phyloP scores from a whole-genome alignment of 1,139 yeast genomes.

The Candida sojae region DNA sequence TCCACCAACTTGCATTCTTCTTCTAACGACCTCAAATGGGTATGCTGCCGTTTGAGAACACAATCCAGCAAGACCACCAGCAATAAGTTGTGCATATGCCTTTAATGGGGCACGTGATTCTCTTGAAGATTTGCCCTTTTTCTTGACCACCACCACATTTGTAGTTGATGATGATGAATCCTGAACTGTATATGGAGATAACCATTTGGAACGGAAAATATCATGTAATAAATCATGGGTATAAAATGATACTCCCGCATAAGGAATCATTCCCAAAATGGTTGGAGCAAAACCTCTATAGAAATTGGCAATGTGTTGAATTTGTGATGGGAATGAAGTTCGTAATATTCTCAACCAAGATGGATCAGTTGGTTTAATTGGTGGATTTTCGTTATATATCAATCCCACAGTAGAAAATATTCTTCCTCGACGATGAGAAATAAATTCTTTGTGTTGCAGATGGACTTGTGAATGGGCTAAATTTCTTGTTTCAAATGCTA shows the following conservation, averaged over 20 bases:
- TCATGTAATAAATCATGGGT: conserved; percentile 93
- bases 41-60: conserved; percentile 95
- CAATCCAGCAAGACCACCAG: conserved; percentile 96
- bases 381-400: conserved; percentile 67
- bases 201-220: conserved; percentile 59
- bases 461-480: conserved; percentile 25
- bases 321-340: conserved; percentile 30
- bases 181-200: conserved; percentile 60
- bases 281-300: conserved; percentile 96
- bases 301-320: conserved; percentile 63
- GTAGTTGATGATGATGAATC: neutral
- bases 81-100: conserved; percentile 89
- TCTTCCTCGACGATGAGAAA: conserved; percentile 49
- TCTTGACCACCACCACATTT: conserved; percentile 7
- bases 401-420: conserved; percentile 52
- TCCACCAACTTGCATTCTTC: conserved; percentile 96
- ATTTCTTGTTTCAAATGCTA: conserved; percentile 81
- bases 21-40: conserved; percentile 91
- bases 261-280: conserved; percentile 92
- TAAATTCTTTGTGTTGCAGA: conserved; percentile 23
- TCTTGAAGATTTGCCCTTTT: conserved; percentile 32
- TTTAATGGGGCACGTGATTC: conserved; percentile 66
- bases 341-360: conserved; percentile 37
- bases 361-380: conserved; percentile 37
- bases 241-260: conserved; percentile 96